Evolutionary conservation across 2,329 filamentous ascomycete species (phyloP).

Genomic region (Fusarium setosum): DNA sequence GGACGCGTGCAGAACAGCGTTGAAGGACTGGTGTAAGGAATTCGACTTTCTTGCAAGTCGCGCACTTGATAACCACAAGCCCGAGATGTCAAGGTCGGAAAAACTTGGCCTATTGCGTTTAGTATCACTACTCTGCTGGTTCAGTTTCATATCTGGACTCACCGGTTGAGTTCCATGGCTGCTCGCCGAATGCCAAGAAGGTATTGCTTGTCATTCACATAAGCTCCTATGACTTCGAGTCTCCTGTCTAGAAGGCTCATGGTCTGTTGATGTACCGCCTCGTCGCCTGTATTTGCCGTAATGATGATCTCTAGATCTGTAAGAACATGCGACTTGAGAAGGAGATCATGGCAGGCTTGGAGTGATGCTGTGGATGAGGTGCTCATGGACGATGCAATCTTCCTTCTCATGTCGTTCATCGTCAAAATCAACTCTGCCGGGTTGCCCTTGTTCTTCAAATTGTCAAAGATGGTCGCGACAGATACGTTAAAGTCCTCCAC

Average conservation of each 20-base stretch:
- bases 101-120: slow-evolving; percentile 64
- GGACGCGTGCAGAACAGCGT: slow-evolving; percentile 90
- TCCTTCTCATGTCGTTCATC: slow-evolving; percentile 74
- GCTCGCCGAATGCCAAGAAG: slow-evolving; percentile 87
- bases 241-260: slow-evolving; percentile 70
- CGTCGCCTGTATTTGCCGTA: slow-evolving; percentile 55
- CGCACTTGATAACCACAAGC: slow-evolving; percentile 87
- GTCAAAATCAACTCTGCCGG: slow-evolving; percentile 64
- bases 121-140: neutral
- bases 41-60: slow-evolving; percentile 87
- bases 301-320: slow-evolving; percentile 87
- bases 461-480: slow-evolving; percentile 70
- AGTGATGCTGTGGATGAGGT: slow-evolving; percentile 82
- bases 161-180: slow-evolving; percentile 83
- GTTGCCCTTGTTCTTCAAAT: slow-evolving; percentile 65
- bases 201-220: slow-evolving; percentile 93
- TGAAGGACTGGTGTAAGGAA: slow-evolving; percentile 88
- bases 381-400: slow-evolving; percentile 80
- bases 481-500: slow-evolving; percentile 82
- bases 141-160: slow-evolving; percentile 45
- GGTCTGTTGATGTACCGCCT: slow-evolving; percentile 50
- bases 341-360: slow-evolving; percentile 83
- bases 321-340: slow-evolving; percentile 88
- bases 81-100: slow-evolving; percentile 79
- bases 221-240: slow-evolving; percentile 90